Base-by-base conservation (phyloP, 2,329 filamentous ascomycete genomes). In the Microascus cirrosus region DNA sequence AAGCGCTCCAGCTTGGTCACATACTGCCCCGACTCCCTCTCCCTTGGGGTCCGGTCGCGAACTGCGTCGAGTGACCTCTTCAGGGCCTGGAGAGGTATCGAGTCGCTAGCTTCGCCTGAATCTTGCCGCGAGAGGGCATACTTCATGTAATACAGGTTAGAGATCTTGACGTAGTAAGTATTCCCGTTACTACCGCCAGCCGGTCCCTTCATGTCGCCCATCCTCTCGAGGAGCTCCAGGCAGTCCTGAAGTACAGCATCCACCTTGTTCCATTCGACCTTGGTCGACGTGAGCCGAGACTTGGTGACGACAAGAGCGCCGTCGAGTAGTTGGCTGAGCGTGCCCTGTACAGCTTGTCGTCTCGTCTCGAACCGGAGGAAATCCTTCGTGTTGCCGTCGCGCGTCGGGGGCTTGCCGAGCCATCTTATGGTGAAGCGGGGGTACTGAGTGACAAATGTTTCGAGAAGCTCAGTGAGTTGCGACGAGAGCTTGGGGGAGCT, bases 131-230 rank as follows among this genome's bases (percentile, higher is more conserved):
- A 66, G 52, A 76, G 73, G 20, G 80, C 70, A 64, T 83, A 83
- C 54, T 81, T 75, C n/a, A 82, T 74, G 66, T 85, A 90, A 66
- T 89, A 89, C 2, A 88, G 75, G 63, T 87, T 85, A 0, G 87
- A 90, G 28, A 90, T 80, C 63, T 85, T 88, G 61, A 86, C 78
- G 59, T 81, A 75, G 62, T 84, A 82, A 2, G 73, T 74, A n/a
- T 66, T 63, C 22, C 69, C 62, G 8, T 69, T 63, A 28, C 70
- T 70, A 20, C 62, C 56, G 25, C 59, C 61, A 22, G 66, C 65
- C 20, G 65, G 60, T 20, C 56, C 60, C 55, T 63, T 66, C n/a
- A 65, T 59, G 56, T 78, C 71, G 5, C 76, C 75, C 52, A 84
- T 71, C 55, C 76, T 73, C 36, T 82, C 78, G 11, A 86, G 68